These are phyloP conservation scores for Hypoxylon trugodes DNA, from an alignment of 495 filamentous ascomycete genomes.

Conservation along the genomic window DNA sequence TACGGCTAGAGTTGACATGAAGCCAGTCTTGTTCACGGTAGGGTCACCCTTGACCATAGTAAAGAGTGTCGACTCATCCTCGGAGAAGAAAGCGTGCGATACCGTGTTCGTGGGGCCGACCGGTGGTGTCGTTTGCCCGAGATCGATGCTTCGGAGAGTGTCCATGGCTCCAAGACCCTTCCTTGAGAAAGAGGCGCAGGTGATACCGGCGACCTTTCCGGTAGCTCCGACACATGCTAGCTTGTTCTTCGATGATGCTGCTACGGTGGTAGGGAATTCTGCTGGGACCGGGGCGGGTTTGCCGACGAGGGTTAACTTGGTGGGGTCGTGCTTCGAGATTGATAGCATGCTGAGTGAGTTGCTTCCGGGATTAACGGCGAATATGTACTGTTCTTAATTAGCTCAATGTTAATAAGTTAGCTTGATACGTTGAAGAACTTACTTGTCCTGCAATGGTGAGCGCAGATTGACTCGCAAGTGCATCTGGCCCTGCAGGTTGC, in stretches of 20 bases:
- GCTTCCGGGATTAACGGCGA: conserved; percentile 69
- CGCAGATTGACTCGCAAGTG: conserved; percentile 60
- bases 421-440: conserved; percentile 23
- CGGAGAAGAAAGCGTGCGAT: conserved; percentile 64
- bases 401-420: background rate
- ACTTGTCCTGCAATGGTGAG: conserved; percentile 60
- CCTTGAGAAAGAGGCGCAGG: conserved; percentile 57
- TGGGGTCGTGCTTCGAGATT: conserved; percentile 57
- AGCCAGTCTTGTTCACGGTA: conserved; percentile 60
- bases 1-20: conserved; percentile 59
- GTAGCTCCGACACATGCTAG: conserved; percentile 64
- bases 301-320: conserved; percentile 54
- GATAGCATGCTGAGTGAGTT: conserved; percentile 64
- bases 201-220: conserved; percentile 61
- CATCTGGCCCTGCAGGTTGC: conserved; percentile 57
- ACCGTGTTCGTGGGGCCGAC: conserved; percentile 62
- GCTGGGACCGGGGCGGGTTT: conserved; percentile 54
- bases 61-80: conserved; percentile 57
- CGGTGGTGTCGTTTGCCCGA: conserved; percentile 63
- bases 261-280: conserved; percentile 66
- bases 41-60: conserved; percentile 67
- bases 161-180: conserved; percentile 54
- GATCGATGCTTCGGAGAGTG: conserved; percentile 51
- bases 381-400: conserved; percentile 49
- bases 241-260: conserved; percentile 56